A percentile compares a stretch with the other conserved stretches of the same genome.
Evolutionary conservation across 176 grass and related monocot species (phyloP).

Genomic region (Musa troglodytarum): DNA sequence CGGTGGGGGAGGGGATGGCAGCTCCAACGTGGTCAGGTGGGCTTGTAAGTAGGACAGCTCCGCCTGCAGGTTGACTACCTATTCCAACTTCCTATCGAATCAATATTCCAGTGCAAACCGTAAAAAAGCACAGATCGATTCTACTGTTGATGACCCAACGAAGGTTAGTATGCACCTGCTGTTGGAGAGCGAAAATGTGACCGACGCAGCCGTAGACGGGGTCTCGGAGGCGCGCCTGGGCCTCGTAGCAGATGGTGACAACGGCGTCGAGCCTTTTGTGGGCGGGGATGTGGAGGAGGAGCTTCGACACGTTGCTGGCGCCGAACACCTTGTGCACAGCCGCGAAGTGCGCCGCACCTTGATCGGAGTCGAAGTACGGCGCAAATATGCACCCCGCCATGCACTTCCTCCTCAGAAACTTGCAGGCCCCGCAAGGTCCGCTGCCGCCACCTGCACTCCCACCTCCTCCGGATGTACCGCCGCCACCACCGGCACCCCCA

Average conservation of each 20-base stretch:
- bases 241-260: constrained; percentile 97
- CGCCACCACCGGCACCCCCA: not conserved
- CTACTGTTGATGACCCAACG: no score
- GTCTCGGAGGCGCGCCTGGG: constrained; percentile 78
- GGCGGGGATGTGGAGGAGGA: constrained; percentile 81
- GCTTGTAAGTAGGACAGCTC: constrained; percentile 92
- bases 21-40: constrained; percentile 80
- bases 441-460: not conserved
- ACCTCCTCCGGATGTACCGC: not conserved
- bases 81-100: not conserved
- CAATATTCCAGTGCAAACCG: no score
- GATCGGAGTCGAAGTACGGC: constrained; percentile 96
- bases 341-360: constrained; percentile 95
- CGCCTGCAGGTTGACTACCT: constrained; percentile 95
- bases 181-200: constrained; percentile 95
- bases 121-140: no score
- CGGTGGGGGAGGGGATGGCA: constrained; percentile 60
- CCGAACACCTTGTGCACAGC: constrained; percentile 99
- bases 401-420: constrained; percentile 93
- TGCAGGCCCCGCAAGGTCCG: constrained; percentile 70
- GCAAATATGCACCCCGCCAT: constrained; percentile 93
- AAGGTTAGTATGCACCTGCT: constrained; percentile 39
- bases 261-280: constrained; percentile 91
- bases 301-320: constrained; percentile 96
- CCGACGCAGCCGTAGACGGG: constrained; percentile 95